Conservation (phyloP, 169 alveolate species). For the Plasmodium malariae region DNA sequence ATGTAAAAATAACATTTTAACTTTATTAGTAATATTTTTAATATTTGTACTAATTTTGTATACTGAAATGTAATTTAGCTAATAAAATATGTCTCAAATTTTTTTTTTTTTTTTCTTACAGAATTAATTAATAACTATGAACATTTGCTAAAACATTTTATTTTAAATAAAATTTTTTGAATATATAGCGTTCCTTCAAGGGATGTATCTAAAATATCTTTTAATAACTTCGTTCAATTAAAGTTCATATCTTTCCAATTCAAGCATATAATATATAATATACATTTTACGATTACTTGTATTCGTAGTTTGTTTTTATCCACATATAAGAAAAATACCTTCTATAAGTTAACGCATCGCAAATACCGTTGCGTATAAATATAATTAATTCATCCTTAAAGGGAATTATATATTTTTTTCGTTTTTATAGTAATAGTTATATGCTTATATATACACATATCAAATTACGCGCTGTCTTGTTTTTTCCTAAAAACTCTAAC, state of each 20-base stretch:
- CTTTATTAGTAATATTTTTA: too few species aligned
- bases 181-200: too few species aligned
- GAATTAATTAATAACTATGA: too few species aligned
- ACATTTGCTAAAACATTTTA: too few species aligned
- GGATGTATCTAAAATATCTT: too few species aligned
- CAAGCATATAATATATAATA: background rate
- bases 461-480: background rate
- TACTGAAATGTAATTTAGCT: too few species aligned
- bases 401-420: background rate
- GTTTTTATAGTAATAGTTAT: background rate
- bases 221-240: too few species aligned
- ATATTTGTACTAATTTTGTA: too few species aligned
- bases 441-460: background rate
- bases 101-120: too few species aligned
- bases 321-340: background rate
- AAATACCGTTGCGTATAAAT: background rate
- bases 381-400: background rate
- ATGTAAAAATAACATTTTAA: too few species aligned
- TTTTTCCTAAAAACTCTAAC: background rate
- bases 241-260: background rate
- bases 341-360: background rate
- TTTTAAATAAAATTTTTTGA: too few species aligned
- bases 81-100: too few species aligned
- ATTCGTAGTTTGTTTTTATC: background rate
- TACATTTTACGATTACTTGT: background rate